Conservation (phyloP, 306 rosid genomes). For the Vigna radiata region DNA sequence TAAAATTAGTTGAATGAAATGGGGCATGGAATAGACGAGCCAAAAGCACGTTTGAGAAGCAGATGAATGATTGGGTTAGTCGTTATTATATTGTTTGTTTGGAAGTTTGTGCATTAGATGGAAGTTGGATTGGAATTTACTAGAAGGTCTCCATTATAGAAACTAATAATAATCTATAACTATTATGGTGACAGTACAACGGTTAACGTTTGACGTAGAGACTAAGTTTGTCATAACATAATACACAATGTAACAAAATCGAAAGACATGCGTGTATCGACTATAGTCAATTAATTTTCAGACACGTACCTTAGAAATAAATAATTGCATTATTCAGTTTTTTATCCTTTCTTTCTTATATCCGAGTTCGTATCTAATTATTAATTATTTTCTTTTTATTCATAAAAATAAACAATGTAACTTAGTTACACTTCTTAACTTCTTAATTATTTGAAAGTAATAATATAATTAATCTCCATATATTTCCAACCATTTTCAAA, state of each 20-base stretch:
- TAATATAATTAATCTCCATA: too few species aligned
- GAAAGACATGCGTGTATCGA: neutral
- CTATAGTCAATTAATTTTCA: neutral
- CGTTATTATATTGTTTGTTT: neutral
- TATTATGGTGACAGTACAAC: neutral
- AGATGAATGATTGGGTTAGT: neutral
- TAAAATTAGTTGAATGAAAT: neutral
- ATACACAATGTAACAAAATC: neutral
- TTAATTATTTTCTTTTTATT: too few species aligned
- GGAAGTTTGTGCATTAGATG: neutral
- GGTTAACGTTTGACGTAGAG: slow-evolving; percentile 14
- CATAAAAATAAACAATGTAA: too few species aligned
- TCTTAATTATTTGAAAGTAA: too few species aligned
- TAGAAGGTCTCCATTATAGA: slow-evolving; percentile 28
- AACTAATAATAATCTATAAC: slow-evolving; percentile 5
- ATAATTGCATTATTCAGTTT: neutral
- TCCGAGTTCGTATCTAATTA: neutral
- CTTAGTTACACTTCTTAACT: too few species aligned
- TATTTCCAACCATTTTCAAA: too few species aligned
- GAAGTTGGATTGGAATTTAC: slow-evolving; percentile 30
- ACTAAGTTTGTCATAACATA: neutral
- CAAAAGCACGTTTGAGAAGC: neutral
- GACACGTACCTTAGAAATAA: neutral
- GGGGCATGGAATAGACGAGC: too few species aligned
- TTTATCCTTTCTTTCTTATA: neutral